Evolutionary conservation across 192 early-diverging fungal species (phyloP).

Genomic region (Rhizophagus prolifer): DNA sequence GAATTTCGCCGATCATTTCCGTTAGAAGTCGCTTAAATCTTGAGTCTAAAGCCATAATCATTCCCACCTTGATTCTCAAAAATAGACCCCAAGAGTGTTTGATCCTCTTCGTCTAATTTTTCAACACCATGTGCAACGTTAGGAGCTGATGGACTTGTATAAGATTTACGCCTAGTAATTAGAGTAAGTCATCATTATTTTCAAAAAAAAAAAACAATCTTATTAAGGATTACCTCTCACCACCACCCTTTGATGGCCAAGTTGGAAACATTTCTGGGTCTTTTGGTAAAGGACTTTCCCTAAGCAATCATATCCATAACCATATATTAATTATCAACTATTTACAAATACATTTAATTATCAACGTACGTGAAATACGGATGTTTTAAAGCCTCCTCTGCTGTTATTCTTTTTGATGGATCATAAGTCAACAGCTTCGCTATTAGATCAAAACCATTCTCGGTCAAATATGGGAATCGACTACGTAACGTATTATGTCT

Average conservation of each 20-base stretch:
- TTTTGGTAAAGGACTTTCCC: constrained; percentile 83
- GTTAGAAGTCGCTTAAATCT: constrained; percentile 23
- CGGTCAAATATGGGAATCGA: constrained; percentile 62
- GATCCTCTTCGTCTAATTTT: constrained; percentile 47
- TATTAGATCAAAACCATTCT: constrained; percentile 79
- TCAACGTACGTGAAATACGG: constrained; percentile 75
- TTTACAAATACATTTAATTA: neutral
- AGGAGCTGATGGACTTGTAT: constrained; percentile 58
- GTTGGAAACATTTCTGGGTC: constrained; percentile 93
- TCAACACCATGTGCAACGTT: constrained; percentile 53
- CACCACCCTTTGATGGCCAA: constrained; percentile 75
- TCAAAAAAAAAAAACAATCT: constrained; percentile 21
- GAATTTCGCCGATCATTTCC: no score
- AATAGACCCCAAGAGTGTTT: constrained; percentile 43
- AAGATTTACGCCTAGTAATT: constrained; percentile 31
- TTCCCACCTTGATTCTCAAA: constrained; percentile 56
- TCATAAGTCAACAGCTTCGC: constrained; percentile 76
- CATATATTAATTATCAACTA: neutral
- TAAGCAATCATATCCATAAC: constrained; percentile 24
- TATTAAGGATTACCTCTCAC: constrained; percentile 46
- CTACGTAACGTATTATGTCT: constrained; percentile 48
- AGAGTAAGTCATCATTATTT: neutral
- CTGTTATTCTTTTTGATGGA: constrained; percentile 84
- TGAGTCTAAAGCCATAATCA: constrained; percentile 51
- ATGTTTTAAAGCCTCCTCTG: constrained; percentile 86